phyloP scores from a whole-genome alignment of 495 filamentous ascomycete genomes.

The Penicillium malachiteum region DNA sequence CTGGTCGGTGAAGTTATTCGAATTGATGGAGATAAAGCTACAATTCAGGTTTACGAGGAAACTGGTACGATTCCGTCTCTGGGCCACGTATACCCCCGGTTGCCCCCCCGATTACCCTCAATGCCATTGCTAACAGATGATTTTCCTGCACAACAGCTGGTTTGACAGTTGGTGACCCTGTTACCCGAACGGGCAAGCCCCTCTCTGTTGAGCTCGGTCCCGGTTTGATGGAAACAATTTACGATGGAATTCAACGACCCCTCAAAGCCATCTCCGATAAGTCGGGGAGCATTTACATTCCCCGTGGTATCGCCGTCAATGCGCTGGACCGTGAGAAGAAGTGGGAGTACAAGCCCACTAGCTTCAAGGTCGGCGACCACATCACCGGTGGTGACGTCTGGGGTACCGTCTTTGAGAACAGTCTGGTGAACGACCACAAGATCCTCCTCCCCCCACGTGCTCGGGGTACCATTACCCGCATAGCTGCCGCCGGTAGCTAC shows the following conservation, averaged over 20 bases:
- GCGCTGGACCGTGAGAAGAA: conserved; percentile 83
- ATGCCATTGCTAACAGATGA: conserved; percentile 21
- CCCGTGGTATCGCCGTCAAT: conserved; percentile 87
- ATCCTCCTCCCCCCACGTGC: conserved; percentile 92
- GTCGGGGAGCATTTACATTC: conserved; percentile 90
- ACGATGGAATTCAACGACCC: conserved; percentile 97
- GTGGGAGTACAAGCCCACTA: conserved; percentile 89
- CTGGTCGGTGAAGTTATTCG: conserved; percentile 98
- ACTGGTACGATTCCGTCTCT: conserved; percentile 62
- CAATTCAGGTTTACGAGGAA: conserved; percentile 98
- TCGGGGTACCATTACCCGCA: conserved; percentile 84
- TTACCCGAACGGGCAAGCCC: conserved; percentile 85
- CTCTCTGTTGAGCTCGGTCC: conserved; percentile 96
- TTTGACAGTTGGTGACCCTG: conserved; percentile 94
- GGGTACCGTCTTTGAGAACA: conserved; percentile 94
- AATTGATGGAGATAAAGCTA: conserved; percentile 91
- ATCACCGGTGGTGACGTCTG: conserved; percentile 95
- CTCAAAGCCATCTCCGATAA: conserved; percentile 76
- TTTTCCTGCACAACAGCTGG: conserved; percentile 59
- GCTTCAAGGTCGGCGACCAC: conserved; percentile 90
- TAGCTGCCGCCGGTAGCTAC: conserved; percentile 85
- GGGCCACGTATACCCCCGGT: conserved; percentile 13
- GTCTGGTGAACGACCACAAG: conserved; percentile 89
- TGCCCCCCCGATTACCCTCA: conserved; percentile 3
- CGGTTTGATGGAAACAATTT: conserved; percentile 98